Evolutionary conservation across 2,329 filamentous ascomycete species (phyloP).

Genomic region (Ophidiomyces ophidiicola): DNA sequence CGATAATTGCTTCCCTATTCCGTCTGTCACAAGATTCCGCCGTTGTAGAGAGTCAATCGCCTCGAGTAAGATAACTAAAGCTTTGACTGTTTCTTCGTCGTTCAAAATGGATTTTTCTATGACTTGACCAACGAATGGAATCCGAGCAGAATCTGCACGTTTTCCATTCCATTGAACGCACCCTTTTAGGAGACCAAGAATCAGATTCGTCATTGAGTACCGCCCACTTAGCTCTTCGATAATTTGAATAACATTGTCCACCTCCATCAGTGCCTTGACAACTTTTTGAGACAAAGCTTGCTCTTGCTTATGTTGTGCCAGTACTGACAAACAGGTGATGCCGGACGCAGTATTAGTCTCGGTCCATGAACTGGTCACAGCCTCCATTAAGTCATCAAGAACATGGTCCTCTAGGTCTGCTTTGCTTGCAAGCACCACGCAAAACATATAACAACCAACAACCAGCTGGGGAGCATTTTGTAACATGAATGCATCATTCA

Average conservation of each 20-base stretch:
- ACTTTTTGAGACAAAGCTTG: constrained; percentile 58
- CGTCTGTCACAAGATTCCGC: constrained; percentile 26
- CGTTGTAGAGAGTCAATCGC: constrained; percentile 38
- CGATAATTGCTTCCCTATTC: constrained; percentile 51
- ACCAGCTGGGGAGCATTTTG: constrained; percentile 66
- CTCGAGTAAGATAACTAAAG: constrained; percentile 26
- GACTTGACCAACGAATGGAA: constrained; percentile 26
- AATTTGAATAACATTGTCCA: constrained; percentile 24
- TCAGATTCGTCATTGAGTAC: constrained; percentile 25
- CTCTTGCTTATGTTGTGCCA: constrained; percentile 66
- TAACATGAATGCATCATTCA: constrained; percentile 67
- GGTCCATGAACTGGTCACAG: constrained; percentile 66
- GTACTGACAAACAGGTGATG: constrained; percentile 65
- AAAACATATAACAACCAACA: constrained; percentile 81
- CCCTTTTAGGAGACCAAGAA: constrained; percentile 28
- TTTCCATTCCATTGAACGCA: constrained; percentile 26
- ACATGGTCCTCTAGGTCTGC: constrained; percentile 64
- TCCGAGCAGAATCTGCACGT: constrained; percentile 20
- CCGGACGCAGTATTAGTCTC: constrained; percentile 59
- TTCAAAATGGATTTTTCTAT: constrained; percentile 25
- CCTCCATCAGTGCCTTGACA: constrained; percentile 40
- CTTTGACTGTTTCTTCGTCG: constrained; percentile 22
- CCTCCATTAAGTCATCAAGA: constrained; percentile 81
- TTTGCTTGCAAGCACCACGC: constrained; percentile 75
- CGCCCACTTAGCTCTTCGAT: constrained; percentile 26